phyloP scores from a whole-genome alignment of 306 rosid species.

The Biancaea sappan region DNA sequence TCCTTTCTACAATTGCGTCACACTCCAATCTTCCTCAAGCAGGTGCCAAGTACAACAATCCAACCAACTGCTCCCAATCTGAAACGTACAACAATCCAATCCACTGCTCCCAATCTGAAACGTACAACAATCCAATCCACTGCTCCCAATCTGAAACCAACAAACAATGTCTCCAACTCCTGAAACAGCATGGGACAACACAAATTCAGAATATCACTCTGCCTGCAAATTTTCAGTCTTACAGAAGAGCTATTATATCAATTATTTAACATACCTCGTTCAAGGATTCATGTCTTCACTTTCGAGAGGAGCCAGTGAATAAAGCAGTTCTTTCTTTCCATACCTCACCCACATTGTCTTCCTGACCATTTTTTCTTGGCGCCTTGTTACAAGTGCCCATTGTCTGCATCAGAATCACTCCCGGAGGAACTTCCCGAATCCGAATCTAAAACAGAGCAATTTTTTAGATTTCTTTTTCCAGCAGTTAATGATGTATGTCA shows the following conservation, averaged over 20 bases:
- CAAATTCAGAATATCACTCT: neutral
- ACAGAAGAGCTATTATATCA: neutral
- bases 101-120: too few relatives aligned
- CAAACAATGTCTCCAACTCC: neutral
- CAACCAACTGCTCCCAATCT: neutral
- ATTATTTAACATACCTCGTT: neutral
- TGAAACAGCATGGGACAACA: neutral
- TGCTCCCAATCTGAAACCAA: too few relatives aligned
- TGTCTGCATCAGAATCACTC: slow-evolving; percentile 87
- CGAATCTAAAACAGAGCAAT: slow-evolving; percentile 62
- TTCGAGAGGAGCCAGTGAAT: neutral
- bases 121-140: too few relatives aligned
- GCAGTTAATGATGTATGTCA: too few relatives aligned
- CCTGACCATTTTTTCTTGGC: slow-evolving; percentile 10
- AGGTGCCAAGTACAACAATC: neutral
- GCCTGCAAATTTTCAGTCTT: neutral
- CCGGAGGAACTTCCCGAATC: slow-evolving; percentile 92
- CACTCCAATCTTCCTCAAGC: neutral
- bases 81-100: too few relatives aligned
- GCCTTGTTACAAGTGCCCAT: slow-evolving; percentile 51
- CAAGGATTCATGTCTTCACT: neutral
- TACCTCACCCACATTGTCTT: neutral
- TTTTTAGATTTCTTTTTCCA: neutral
- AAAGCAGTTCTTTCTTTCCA: neutral
- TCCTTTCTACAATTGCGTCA: neutral